Evolutionary conservation across 129 eudicot species (phyloP), one percentile per base, ranked within the genome.

Genomic region (Apium graveolens): DNA sequence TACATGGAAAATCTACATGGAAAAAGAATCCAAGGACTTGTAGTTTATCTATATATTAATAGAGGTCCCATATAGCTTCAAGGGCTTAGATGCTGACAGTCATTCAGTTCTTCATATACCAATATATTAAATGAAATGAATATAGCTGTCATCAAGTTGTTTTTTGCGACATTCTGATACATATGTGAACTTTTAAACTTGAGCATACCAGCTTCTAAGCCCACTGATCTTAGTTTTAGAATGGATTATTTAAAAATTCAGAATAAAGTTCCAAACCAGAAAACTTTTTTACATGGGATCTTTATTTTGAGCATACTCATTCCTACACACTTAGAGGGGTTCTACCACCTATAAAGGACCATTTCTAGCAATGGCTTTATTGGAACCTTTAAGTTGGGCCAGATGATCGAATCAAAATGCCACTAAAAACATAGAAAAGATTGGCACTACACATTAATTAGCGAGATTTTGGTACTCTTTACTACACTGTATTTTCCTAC

Each of bases 291-390:
- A 70, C 57, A 27, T 31, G 48, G 55, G 79, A 57, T 57, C 51
- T 31, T 81, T 49, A 81, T 62, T 69, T 46, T 69, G 42, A 83
- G 73, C 63, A 44, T 78, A 79, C 18, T 43, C 37, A 57, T 74
- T 81, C 78, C 42, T 53, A 60, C 81, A 78, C 62, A 80, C 76
- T 55, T 78, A 46, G 55, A 70, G 75, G 83, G 81, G 80, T 75
- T 60, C 72, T 75, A 83, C 69, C 43, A 77, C 82, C 71, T 72
- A 53, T 24, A 6, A 34, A 55, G 79, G 83, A 45, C 86, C 79
- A 77, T 43, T 72, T 75, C 76, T 72, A 78, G 76, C 78, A 44
- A 80, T 76, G 35, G 66, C 78, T 70, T 21, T 21, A 79, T 10
- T 76, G 48, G 62, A 20, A 46, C 45, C 65, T 31, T 65, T 72